These are phyloP conservation scores for Myriosclerotinia curreyana DNA, from an alignment of 2,329 filamentous ascomycete genomes.

Conservation along the genomic window DNA sequence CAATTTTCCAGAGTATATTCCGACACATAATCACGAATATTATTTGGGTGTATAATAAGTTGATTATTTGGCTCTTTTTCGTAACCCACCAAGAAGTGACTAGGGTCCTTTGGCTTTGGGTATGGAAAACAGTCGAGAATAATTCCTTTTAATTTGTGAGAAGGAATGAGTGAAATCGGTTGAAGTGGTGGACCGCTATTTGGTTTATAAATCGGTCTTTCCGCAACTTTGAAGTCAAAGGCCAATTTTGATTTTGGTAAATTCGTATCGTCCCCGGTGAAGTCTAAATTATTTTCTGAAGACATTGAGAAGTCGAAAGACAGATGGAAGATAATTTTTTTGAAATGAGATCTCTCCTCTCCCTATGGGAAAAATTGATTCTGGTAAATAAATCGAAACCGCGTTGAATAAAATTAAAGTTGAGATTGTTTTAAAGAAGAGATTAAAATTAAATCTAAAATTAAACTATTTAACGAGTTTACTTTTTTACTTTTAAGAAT, in stretches of 20 bases:
- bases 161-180: conserved; percentile 48
- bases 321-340: not conserved
- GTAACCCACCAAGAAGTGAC: conserved; percentile 34
- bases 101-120: conserved; percentile 34
- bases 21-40: conserved; percentile 57
- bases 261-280: conserved; percentile 9
- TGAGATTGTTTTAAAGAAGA: conserved; percentile 11
- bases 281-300: conserved; percentile 2
- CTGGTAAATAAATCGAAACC: not conserved
- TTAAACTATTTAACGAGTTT: not conserved
- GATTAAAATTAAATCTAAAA: not conserved
- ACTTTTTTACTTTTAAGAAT: not conserved
- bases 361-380: not conserved
- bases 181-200: conserved; percentile 49
- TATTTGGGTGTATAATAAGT: conserved; percentile 51
- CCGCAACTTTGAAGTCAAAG: conserved; percentile 36
- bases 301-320: not conserved
- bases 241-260: conserved; percentile 16
- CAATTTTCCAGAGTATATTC: conserved; percentile 55
- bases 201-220: conserved; percentile 43
- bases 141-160: conserved; percentile 50
- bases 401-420: conserved; percentile 9
- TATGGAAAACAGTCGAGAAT: conserved; percentile 54
- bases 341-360: not conserved
- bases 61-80: conserved; percentile 43